Evolutionary conservation across 495 filamentous ascomycete genomes (phyloP).

Genomic region (Aspergillus ellipticus): DNA sequence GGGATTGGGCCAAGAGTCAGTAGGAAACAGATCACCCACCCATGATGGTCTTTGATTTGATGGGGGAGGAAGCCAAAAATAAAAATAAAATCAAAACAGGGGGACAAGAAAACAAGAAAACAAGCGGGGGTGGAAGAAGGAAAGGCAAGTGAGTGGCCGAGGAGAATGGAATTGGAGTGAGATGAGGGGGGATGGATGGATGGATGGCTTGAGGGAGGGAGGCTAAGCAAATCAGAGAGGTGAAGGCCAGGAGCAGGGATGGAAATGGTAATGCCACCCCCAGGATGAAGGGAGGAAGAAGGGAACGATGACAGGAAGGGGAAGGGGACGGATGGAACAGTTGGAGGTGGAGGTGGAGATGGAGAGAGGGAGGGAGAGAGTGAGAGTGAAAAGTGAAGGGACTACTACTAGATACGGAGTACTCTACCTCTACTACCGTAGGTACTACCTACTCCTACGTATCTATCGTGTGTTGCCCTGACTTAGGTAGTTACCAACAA

Average conservation of each 20-base stretch:
- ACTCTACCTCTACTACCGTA: neutral
- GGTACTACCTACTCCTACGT: neutral
- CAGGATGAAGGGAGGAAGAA: neutral
- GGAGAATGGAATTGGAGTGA: neutral
- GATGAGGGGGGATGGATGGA: conserved; percentile 7
- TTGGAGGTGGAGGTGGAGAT: no score
- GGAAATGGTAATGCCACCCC: neutral
- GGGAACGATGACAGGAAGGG: no score
- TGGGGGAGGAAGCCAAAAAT: neutral
- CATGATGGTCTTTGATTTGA: conserved; percentile 19
- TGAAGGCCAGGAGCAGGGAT: conserved; percentile 2
- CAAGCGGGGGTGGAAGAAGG: neutral
- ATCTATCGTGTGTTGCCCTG: no score
- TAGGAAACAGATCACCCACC: conserved; percentile 23
- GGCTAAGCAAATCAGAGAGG: neutral
- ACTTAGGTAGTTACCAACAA: no score
- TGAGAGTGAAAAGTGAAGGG: no score
- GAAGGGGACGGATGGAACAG: no score
- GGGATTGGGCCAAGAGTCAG: neutral
- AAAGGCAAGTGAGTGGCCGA: neutral
- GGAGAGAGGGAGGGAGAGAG: no score
- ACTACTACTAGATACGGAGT: neutral
- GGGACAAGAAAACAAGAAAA: neutral
- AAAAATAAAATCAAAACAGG: neutral
- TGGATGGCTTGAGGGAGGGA: neutral